Evolutionary conservation across 1,139 yeast species (phyloP).

Genomic region (Wickerhamomyces sp.): DNA sequence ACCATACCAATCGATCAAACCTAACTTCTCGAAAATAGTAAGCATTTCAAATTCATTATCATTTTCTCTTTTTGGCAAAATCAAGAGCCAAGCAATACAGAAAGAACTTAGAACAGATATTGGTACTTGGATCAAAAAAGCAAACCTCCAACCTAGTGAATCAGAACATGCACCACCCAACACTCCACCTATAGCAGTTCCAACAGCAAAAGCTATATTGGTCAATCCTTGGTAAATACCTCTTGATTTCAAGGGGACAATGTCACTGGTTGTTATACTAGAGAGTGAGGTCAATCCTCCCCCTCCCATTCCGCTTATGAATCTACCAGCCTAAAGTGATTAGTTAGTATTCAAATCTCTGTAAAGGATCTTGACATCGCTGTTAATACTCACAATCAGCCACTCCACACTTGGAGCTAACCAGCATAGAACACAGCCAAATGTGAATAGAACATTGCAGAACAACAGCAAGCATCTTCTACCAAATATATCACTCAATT

Average conservation of each 20-base stretch:
- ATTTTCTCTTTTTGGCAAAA: slow-evolving; percentile 37
- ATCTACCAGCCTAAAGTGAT: slow-evolving; percentile 40
- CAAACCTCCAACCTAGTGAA: slow-evolving; percentile 68
- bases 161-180: slow-evolving; percentile 62
- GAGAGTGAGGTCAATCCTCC: slow-evolving; percentile 56
- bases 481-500: slow-evolving; percentile 79
- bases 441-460: slow-evolving; percentile 40
- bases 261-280: slow-evolving; percentile 52
- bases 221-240: slow-evolving; percentile 61
- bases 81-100: slow-evolving; percentile 30
- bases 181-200: slow-evolving; percentile 68
- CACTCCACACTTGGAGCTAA: slow-evolving; percentile 30
- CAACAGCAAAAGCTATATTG: slow-evolving; percentile 60
- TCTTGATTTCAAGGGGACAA: slow-evolving; percentile 52
- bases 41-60: slow-evolving; percentile 20
- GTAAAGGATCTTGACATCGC: no score
- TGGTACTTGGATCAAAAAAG: slow-evolving; percentile 61
- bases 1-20: slow-evolving; percentile 70
- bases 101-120: slow-evolving; percentile 48
- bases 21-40: slow-evolving; percentile 36
- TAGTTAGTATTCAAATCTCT: no score
- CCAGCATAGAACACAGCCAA: slow-evolving; percentile 49
- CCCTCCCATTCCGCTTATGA: slow-evolving; percentile 60
- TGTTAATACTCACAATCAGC: slow-evolving; percentile 35
- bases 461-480: slow-evolving; percentile 45